Conservation (phyloP, 768 basidiomycete genomes). For the Serendipita vermifera region DNA sequence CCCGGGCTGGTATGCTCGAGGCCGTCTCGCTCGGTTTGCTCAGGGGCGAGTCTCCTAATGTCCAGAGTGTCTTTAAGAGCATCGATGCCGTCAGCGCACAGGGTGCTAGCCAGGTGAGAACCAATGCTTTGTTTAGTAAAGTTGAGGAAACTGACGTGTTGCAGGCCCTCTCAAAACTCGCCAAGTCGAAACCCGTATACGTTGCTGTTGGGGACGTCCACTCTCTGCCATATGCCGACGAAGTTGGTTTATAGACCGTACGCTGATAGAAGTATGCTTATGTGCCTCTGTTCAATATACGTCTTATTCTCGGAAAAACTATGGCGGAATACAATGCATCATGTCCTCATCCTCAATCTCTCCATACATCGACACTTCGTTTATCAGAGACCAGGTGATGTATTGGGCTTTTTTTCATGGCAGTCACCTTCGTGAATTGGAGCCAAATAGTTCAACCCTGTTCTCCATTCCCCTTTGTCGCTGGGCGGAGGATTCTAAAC, state of each 20-base stretch:
- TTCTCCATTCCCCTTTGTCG: too few relatives aligned
- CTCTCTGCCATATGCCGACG: slow-evolving; percentile 70
- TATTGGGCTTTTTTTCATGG: too few relatives aligned
- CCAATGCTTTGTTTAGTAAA: neutral
- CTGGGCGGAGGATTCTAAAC: too few relatives aligned
- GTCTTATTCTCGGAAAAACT: too few relatives aligned
- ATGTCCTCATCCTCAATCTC: too few relatives aligned
- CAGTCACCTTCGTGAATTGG: too few relatives aligned
- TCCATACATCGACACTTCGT: too few relatives aligned
- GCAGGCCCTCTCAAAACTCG: slow-evolving; percentile 51
- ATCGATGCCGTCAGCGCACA: slow-evolving; percentile 56
- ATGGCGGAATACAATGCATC: too few relatives aligned
- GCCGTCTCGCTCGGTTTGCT: slow-evolving; percentile 47
- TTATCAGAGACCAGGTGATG: too few relatives aligned
- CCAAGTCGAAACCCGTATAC: slow-evolving; percentile 69
- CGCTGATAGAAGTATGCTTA: too few relatives aligned
- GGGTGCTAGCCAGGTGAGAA: slow-evolving; percentile 55
- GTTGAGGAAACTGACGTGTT: slow-evolving; percentile 4
- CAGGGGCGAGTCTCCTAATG: too few relatives aligned
- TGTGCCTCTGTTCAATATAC: neutral
- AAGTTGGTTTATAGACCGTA: slow-evolving; percentile 62
- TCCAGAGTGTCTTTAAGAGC: slow-evolving; percentile 18
- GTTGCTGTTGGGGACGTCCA: slow-evolving; percentile 73
- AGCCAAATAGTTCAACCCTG: too few relatives aligned
- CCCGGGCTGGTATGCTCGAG: slow-evolving; percentile 49